Percentiles rank a stretch among this genome's conserved stretches.
These are phyloP conservation scores for Scheffersomyces stambukii DNA, from an alignment of 1,139 yeast species.

Conservation along the genomic window DNA sequence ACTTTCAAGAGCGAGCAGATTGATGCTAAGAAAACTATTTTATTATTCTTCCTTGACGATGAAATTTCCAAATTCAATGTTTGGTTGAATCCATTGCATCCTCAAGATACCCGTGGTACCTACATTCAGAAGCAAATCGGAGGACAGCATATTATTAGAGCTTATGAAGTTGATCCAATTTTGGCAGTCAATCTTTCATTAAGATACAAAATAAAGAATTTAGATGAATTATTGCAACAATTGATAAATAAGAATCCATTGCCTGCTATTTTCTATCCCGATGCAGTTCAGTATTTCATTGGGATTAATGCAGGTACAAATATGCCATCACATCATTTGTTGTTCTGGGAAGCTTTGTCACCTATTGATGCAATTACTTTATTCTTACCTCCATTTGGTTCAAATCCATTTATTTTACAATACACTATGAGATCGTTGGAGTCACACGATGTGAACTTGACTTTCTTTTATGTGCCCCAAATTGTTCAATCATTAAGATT, in stretches of 20 bases:
- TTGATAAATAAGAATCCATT: slow-evolving; percentile 56
- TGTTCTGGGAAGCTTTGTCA: slow-evolving; percentile 73
- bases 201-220: slow-evolving; percentile 46
- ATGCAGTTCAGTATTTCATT: slow-evolving; percentile 59
- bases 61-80: slow-evolving; percentile 70
- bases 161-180: slow-evolving; percentile 67
- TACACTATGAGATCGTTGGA: slow-evolving; percentile 90
- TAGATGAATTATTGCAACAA: slow-evolving; percentile 41
- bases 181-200: slow-evolving; percentile 70
- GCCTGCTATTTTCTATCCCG: slow-evolving; percentile 56
- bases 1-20: slow-evolving; percentile 21
- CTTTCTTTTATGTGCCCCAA: slow-evolving; percentile 97
- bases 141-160: slow-evolving; percentile 38
- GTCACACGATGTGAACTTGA: slow-evolving; percentile 78
- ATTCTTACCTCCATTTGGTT: slow-evolving; percentile 72
- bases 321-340: slow-evolving; percentile 43
- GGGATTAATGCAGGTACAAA: slow-evolving; percentile 39
- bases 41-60: slow-evolving; percentile 64
- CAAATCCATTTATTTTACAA: slow-evolving; percentile 69
- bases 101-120: slow-evolving; percentile 37
- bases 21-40: slow-evolving; percentile 46
- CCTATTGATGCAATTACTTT: slow-evolving; percentile 86
- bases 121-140: slow-evolving; percentile 28
- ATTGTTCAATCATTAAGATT: slow-evolving; percentile 88
- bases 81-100: slow-evolving; percentile 73